These are phyloP conservation scores for Ascochyta pisi DNA, from an alignment of 2,329 filamentous ascomycete genomes.

Conservation along the genomic window DNA sequence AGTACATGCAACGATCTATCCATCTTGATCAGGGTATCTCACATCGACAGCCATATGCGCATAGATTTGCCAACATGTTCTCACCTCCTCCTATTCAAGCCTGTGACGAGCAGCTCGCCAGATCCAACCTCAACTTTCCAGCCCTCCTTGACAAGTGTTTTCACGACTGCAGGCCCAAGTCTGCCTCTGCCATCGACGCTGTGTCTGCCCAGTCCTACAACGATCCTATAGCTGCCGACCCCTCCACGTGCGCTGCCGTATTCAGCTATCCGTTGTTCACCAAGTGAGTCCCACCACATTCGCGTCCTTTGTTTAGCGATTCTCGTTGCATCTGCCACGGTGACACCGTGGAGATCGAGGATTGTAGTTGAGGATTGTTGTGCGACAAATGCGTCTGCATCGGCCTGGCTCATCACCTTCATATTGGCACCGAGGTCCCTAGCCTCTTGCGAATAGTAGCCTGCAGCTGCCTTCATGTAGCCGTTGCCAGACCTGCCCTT, in stretches of 20 bases:
- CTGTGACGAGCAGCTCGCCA: constrained; percentile 74
- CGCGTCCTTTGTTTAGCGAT: constrained; percentile 74
- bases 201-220: constrained; percentile 83
- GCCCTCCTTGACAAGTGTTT: constrained; percentile 75
- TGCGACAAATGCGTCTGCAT: constrained; percentile 74
- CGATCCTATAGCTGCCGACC: constrained; percentile 69
- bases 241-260: constrained; percentile 52
- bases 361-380: constrained; percentile 70
- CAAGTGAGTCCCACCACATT: constrained; percentile 77
- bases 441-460: constrained; percentile 75
- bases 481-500: constrained; percentile 69
- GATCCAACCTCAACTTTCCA: constrained; percentile 80
- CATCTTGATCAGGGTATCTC: constrained; percentile 4
- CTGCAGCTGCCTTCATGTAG: constrained; percentile 76
- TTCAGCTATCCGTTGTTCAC: constrained; percentile 65
- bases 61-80: not conserved
- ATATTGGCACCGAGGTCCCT: constrained; percentile 68
- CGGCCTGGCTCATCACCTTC: constrained; percentile 65
- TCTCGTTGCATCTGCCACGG: constrained; percentile 78
- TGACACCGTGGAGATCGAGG: constrained; percentile 85
- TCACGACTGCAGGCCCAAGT: constrained; percentile 80
- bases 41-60: not conserved
- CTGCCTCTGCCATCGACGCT: constrained; percentile 77
- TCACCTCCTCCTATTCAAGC: constrained; percentile 51
- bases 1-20: not conserved